Percentiles rank a stretch among this genome's conserved stretches.
phyloP scores from a whole-genome alignment of 129 eudicot genomes.

The Kitagawia praeruptora region DNA sequence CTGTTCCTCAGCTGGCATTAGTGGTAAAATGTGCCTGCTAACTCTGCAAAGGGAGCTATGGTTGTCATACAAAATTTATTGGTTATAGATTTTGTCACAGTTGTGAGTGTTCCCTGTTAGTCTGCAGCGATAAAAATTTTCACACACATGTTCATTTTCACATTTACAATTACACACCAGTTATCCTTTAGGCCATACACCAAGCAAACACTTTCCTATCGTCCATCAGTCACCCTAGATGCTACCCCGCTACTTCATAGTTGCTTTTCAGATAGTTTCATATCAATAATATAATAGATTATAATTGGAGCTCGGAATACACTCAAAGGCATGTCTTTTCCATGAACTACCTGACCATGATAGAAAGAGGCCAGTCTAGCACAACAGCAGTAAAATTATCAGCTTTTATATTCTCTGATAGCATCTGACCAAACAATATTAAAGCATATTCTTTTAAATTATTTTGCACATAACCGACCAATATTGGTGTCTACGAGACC shows the following conservation, averaged over 20 bases:
- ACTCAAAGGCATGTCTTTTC: constrained; percentile 3
- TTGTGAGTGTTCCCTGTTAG: constrained; percentile 82
- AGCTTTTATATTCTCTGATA: constrained; percentile 19
- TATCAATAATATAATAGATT: neutral
- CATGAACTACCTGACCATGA: constrained; percentile 39
- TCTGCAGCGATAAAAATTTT: constrained; percentile 84
- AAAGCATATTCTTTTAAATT: constrained; percentile 38
- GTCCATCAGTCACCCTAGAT: neutral
- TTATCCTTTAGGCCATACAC: too few relatives aligned
- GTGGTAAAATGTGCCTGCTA: constrained; percentile 69
- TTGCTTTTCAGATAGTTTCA: neutral
- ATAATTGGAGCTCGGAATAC: neutral
- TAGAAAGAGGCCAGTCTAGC: constrained; percentile 35
- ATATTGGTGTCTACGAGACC: constrained; percentile 40
- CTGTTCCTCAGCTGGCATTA: constrained; percentile 56
- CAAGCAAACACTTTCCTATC: neutral
- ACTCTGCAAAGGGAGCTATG: constrained; percentile 89
- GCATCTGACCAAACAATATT: constrained; percentile 32
- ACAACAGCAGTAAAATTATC: constrained; percentile 40
- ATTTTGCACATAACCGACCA: constrained; percentile 36
- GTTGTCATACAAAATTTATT: constrained; percentile 84
- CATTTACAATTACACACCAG: constrained; percentile 82
- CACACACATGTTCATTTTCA: constrained; percentile 78
- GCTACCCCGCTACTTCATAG: neutral
- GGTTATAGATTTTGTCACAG: constrained; percentile 98